Percentiles rank a stretch among this genome's conserved stretches.
phyloP scores from a whole-genome alignment of 1,139 yeast species.

The Yamadazyma dushanensis region DNA sequence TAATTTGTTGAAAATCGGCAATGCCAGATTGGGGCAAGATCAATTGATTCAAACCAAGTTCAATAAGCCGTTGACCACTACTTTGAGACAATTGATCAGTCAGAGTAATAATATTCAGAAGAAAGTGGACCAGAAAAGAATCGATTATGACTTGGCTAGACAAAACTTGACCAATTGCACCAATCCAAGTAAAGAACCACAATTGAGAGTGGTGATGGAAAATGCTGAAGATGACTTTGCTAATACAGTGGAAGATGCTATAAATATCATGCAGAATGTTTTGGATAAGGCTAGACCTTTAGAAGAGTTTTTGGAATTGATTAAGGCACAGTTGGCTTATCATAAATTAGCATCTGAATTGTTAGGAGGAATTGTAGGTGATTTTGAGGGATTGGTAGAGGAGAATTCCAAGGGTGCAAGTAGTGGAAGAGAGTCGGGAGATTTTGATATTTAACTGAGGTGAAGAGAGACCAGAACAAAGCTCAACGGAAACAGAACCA shows the following conservation, averaged over 20 bases:
- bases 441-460: constrained; percentile 39
- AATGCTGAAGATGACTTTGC: constrained; percentile 89
- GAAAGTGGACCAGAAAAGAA: constrained; percentile 75
- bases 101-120: constrained; percentile 73
- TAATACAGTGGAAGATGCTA: constrained; percentile 88
- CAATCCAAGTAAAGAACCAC: constrained; percentile 73
- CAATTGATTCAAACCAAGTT: constrained; percentile 68
- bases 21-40: constrained; percentile 83
- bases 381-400: constrained; percentile 61
- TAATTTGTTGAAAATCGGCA: constrained; percentile 65
- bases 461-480: no score
- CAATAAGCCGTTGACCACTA: constrained; percentile 65
- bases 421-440: constrained; percentile 39
- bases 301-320: constrained; percentile 66
- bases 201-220: constrained; percentile 76
- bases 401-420: constrained; percentile 31
- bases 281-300: constrained; percentile 74
- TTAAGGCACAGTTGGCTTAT: constrained; percentile 80
- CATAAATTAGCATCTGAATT: constrained; percentile 76
- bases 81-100: constrained; percentile 61
- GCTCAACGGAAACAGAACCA: no score
- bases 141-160: constrained; percentile 80
- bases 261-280: constrained; percentile 78
- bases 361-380: constrained; percentile 65
- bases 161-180: constrained; percentile 62